Conservation (phyloP, 1,139 yeast species). For the Lodderomyces beijingensis region DNA sequence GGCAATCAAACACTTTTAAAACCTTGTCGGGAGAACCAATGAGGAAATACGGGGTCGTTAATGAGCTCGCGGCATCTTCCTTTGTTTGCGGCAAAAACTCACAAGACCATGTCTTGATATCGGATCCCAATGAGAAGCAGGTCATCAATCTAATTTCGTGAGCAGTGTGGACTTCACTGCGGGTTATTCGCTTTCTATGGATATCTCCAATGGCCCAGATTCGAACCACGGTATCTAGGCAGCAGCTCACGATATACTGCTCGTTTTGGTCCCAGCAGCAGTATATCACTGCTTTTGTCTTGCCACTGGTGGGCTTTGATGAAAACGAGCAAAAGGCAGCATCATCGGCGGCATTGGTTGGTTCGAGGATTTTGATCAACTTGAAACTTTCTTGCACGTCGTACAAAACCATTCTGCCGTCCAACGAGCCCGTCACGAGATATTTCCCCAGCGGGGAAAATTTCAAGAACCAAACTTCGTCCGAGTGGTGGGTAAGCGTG, state of each 20-base stretch:
- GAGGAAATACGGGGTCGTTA: constrained; percentile 46
- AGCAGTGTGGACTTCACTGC: constrained; percentile 6
- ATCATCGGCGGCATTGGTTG: constrained; percentile 28
- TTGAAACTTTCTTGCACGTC: constrained; percentile 56
- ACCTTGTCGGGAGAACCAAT: constrained; percentile 78
- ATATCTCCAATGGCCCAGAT: constrained; percentile 57
- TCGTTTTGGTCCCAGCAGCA: constrained; percentile 75
- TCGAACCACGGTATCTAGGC: constrained; percentile 61
- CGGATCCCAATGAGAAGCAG: constrained; percentile 40
- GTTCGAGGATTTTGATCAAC: constrained; percentile 31
- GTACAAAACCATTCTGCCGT: constrained; percentile 61
- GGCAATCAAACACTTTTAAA: constrained; percentile 55
- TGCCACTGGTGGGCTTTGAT: constrained; percentile 18
- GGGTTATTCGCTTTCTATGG: constrained; percentile 17
- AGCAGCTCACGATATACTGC: constrained; percentile 59
- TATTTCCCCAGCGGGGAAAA: constrained; percentile 76
- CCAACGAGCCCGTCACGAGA: constrained; percentile 75
- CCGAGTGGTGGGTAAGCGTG: constrained; percentile 49
- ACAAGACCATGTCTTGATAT: constrained; percentile 56
- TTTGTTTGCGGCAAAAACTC: constrained; percentile 59
- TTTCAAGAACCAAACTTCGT: constrained; percentile 82
- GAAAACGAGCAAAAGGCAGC: constrained; percentile 25
- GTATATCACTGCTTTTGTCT: constrained; percentile 57
- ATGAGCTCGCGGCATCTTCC: constrained; percentile 4
- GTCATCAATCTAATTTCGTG: constrained; percentile 21